phyloP scores from a whole-genome alignment of 2,329 filamentous ascomycete species.

The Pestalotiopsis sp. region DNA sequence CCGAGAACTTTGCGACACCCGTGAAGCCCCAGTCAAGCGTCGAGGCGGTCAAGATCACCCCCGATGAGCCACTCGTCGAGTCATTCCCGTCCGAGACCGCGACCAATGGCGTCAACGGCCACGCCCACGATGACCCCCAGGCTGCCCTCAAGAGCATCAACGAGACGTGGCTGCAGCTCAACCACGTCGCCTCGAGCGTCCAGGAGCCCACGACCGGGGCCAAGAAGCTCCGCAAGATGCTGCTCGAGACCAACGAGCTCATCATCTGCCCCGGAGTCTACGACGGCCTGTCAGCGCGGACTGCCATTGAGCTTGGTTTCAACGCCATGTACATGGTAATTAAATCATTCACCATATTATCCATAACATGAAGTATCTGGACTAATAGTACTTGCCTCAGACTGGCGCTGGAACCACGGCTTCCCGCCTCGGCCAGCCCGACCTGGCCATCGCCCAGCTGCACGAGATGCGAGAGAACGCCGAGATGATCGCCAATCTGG shows the following conservation, averaged over 20 bases:
- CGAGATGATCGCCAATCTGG: constrained; percentile 54
- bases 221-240: constrained; percentile 34
- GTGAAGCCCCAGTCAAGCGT: neutral
- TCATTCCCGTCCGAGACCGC: neutral
- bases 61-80: neutral
- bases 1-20: neutral
- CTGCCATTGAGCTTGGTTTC: constrained; percentile 50
- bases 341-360: constrained; percentile 14
- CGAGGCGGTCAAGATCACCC: neutral
- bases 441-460: constrained; percentile 51
- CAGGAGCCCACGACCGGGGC: constrained; percentile 29
- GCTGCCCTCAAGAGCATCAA: neutral
- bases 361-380: neutral
- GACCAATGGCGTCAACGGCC: neutral
- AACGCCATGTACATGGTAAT: constrained; percentile 53
- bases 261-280: constrained; percentile 52
- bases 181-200: constrained; percentile 22
- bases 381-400: constrained; percentile 28
- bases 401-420: constrained; percentile 53
- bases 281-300: constrained; percentile 50
- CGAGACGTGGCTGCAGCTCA: constrained; percentile 20
- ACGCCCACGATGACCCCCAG: neutral
- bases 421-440: constrained; percentile 49
- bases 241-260: constrained; percentile 33
- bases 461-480: constrained; percentile 56